Conservation (phyloP, 2,329 filamentous ascomycete genomes). For the Domatiomyces catenatus region DNA sequence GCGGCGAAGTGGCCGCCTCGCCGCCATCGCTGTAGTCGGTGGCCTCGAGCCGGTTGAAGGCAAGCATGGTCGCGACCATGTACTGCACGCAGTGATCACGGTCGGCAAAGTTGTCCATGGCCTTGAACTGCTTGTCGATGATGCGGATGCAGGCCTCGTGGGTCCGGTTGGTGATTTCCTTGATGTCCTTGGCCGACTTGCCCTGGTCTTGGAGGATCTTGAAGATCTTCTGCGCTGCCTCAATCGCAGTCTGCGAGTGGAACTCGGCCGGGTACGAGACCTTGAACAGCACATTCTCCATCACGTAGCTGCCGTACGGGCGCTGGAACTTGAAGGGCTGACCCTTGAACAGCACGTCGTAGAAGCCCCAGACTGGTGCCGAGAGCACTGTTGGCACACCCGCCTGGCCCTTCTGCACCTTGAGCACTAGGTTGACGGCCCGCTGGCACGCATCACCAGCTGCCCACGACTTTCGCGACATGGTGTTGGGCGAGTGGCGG, state of each 20-base stretch:
- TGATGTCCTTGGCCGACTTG: constrained; percentile 88
- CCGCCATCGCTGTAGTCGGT: constrained; percentile 85
- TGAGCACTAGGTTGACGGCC: constrained; percentile 78
- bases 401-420: constrained; percentile 80
- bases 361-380: constrained; percentile 92
- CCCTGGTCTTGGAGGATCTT: constrained; percentile 66
- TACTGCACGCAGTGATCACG: constrained; percentile 99
- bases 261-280: constrained; percentile 81
- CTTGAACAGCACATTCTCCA: constrained; percentile 99
- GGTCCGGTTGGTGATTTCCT: constrained; percentile 81
- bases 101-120: constrained; percentile 99
- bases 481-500: constrained; percentile 95
- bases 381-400: constrained; percentile 86
- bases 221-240: constrained; percentile 81
- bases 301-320: constrained; percentile 93
- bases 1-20: constrained; percentile 76
- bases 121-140: constrained; percentile 99
- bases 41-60: constrained; percentile 83
- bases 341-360: constrained; percentile 93
- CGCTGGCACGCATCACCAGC: constrained; percentile 95
- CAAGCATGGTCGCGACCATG: constrained; percentile 93
- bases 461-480: constrained; percentile 98
- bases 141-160: constrained; percentile 98
- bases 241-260: constrained; percentile 80
- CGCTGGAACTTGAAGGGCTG: constrained; percentile 94